These are phyloP conservation scores for Zalerion maritima DNA, from an alignment of 495 filamentous ascomycete species.

Conservation along the genomic window DNA sequence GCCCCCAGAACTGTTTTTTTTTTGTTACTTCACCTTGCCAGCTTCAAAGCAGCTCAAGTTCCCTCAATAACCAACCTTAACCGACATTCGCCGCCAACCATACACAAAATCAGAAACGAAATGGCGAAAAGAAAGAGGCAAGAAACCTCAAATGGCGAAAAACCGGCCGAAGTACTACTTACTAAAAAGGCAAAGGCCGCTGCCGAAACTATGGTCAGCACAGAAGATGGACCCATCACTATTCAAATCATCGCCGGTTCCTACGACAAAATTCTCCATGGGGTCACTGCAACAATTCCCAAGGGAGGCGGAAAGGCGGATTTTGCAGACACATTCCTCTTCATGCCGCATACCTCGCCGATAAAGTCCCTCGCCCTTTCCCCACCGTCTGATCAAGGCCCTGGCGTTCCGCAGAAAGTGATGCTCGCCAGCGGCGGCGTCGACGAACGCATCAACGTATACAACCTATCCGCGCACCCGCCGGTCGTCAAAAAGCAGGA, in stretches of 20 bases:
- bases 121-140: constrained; percentile 74
- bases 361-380: constrained; percentile 85
- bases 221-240: constrained; percentile 28
- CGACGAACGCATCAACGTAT: constrained; percentile 90
- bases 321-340: constrained; percentile 90
- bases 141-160: constrained; percentile 12
- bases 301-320: constrained; percentile 28
- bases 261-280: constrained; percentile 89
- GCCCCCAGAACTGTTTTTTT: no score
- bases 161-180: constrained; percentile 8
- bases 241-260: constrained; percentile 87
- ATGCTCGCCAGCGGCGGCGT: constrained; percentile 79
- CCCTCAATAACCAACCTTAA: no score
- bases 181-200: constrained; percentile 27
- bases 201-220: constrained; percentile 13
- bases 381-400: constrained; percentile 47
- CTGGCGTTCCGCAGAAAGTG: constrained; percentile 49
- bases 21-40: no score
- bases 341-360: constrained; percentile 80
- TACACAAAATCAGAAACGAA: constrained; percentile 7
- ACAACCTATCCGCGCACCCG: constrained; percentile 65
- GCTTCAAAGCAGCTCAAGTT: no score
- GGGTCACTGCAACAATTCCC: constrained; percentile 62
- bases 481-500: constrained; percentile 35
- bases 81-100: no score